These are phyloP conservation scores for Wickerhamiella brachini DNA, from an alignment of 805 yeast genomes.

Conservation along the genomic window DNA sequence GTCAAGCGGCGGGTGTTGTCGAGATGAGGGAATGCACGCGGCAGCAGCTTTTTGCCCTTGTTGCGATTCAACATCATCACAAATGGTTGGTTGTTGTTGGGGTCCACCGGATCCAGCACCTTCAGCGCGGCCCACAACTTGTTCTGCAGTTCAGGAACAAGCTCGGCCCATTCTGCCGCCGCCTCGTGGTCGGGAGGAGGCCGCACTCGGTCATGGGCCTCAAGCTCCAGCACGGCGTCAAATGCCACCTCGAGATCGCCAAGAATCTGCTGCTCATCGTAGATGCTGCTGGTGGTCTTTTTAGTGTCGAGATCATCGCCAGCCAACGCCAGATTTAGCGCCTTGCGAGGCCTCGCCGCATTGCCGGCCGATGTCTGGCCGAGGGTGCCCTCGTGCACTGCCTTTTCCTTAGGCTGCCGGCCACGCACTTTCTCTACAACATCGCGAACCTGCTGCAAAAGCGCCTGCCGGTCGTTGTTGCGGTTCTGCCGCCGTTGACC, in stretches of 20 bases:
- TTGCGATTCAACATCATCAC: constrained; percentile 69
- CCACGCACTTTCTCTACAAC: constrained; percentile 88
- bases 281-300: constrained; percentile 19
- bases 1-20: constrained; percentile 63
- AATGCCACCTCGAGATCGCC: constrained; percentile 66
- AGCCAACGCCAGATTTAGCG: constrained; percentile 20
- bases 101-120: constrained; percentile 26
- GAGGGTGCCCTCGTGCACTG: constrained; percentile 68
- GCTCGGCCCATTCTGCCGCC: constrained; percentile 22
- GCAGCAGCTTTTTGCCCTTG: constrained; percentile 79
- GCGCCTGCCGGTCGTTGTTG: constrained; percentile 39
- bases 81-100: constrained; percentile 45
- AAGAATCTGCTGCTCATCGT: constrained; percentile 36
- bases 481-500: constrained; percentile 74
- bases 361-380: constrained; percentile 30
- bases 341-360: constrained; percentile 20
- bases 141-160: constrained; percentile 20
- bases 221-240: constrained; percentile 62
- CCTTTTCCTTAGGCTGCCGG: constrained; percentile 54
- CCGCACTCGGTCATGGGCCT: constrained; percentile 54
- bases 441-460: constrained; percentile 95
- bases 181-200: constrained; percentile 26
- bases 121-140: constrained; percentile 66
- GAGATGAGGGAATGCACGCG: constrained; percentile 76
- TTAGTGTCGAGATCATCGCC: constrained; percentile 25